Percentiles rank a stretch among this genome's conserved stretches.
phyloP scores from a whole-genome alignment of 2,329 filamentous ascomycete genomes.

The Chrysoporthe austroafricana region DNA sequence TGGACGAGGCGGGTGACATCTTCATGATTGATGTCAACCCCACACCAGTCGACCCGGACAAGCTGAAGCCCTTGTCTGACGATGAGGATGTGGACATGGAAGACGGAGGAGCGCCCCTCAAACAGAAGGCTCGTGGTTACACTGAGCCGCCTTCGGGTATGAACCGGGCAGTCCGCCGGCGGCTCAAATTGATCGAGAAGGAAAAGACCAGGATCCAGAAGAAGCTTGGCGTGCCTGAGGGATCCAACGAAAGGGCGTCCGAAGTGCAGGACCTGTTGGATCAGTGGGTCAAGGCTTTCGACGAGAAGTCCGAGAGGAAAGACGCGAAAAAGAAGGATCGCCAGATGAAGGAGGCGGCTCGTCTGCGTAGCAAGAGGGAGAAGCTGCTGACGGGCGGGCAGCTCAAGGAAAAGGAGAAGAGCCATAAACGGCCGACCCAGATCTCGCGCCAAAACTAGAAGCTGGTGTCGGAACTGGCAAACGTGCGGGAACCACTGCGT shows the following conservation, averaged over 20 bases:
- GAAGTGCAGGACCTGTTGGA: conserved; percentile 34
- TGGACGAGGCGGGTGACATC: conserved; percentile 22
- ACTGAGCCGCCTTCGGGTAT: conserved; percentile 28
- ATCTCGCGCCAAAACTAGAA: conserved; percentile 7
- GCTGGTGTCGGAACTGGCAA: not conserved
- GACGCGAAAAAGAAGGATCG: conserved; percentile 31
- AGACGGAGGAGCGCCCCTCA: conserved; percentile 19
- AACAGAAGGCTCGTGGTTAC: conserved; percentile 15
- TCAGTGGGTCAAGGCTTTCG: conserved; percentile 31
- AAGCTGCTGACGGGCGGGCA: conserved; percentile 29
- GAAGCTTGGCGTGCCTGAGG: conserved; percentile 32
- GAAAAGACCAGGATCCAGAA: conserved; percentile 35
- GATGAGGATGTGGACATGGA: conserved; percentile 26
- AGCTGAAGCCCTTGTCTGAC: conserved; percentile 19
- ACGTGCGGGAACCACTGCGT: not conserved
- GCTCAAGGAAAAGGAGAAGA: conserved; percentile 7
- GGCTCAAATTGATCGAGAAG: conserved; percentile 35
- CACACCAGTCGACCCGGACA: conserved; percentile 30
- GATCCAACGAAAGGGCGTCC: conserved; percentile 31
- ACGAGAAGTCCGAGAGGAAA: conserved; percentile 33
- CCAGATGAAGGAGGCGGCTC: conserved; percentile 22
- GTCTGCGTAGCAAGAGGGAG: conserved; percentile 26
- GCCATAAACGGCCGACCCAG: not conserved
- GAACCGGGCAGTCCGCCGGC: conserved; percentile 37
- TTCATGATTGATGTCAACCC: conserved; percentile 36